Evolutionary conservation across 2,329 filamentous ascomycete genomes (phyloP).

Genomic region (Cordyceps farinosa): DNA sequence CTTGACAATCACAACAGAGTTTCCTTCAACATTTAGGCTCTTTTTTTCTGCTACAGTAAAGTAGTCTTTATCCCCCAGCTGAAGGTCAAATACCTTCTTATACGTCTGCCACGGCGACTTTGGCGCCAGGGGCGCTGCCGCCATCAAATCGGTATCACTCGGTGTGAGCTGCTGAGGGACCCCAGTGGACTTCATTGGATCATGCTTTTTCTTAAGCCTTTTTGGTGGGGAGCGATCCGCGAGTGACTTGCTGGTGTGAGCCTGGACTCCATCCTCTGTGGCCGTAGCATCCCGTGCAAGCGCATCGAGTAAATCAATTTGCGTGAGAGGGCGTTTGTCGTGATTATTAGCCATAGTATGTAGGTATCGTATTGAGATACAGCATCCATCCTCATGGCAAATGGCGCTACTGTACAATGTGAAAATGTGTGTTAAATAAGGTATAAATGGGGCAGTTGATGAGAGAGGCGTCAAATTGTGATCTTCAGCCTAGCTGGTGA

Average conservation of each 20-base stretch:
- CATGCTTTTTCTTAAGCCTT: background rate
- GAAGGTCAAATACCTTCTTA: background rate
- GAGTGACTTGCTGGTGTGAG: background rate
- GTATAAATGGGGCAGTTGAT: too few species aligned
- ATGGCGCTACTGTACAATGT: too few species aligned
- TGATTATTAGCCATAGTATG: too few species aligned
- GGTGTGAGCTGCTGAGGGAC: background rate
- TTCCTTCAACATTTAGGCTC: background rate
- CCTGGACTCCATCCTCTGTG: too few species aligned
- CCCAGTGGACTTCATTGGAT: background rate
- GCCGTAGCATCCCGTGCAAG: too few species aligned
- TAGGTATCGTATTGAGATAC: too few species aligned
- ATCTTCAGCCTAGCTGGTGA: too few species aligned
- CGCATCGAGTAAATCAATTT: too few species aligned
- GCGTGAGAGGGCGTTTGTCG: too few species aligned
- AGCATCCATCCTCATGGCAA: too few species aligned
- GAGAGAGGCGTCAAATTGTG: too few species aligned
- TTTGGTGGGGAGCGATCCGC: background rate
- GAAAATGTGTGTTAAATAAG: too few species aligned
- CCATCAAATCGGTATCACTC: background rate
- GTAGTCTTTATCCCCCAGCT: background rate
- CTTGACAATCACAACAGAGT: constrained; percentile 1
- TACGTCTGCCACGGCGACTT: constrained; percentile 1
- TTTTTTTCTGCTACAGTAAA: constrained; percentile 1
- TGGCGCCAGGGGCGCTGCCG: background rate